Evolutionary conservation across 192 early-diverging fungal genomes (phyloP).

Genomic region (Coemansia reversa): DNA sequence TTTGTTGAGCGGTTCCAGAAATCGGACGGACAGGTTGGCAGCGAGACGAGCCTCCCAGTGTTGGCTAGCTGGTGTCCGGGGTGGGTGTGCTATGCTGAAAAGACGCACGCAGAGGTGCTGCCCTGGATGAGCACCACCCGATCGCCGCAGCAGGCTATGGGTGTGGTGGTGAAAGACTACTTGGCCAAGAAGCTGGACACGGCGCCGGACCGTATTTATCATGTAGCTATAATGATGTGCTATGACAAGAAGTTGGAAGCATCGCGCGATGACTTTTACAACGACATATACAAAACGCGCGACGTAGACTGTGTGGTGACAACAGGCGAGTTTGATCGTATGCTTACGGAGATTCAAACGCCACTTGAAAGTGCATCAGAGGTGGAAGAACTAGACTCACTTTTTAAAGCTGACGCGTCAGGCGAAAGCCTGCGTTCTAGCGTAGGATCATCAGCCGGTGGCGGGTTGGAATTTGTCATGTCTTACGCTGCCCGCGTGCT

Average conservation of each 20-base stretch:
- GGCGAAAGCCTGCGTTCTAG: conserved; percentile 58
- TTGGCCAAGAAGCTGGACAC: conserved; percentile 64
- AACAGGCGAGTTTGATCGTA: conserved; percentile 86
- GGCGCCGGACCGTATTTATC: conserved; percentile 79
- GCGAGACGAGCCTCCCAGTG: conserved; percentile 55
- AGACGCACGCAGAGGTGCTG: conserved; percentile 88
- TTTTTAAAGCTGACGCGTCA: conserved; percentile 39
- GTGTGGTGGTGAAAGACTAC: conserved; percentile 85
- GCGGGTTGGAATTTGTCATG: conserved; percentile 86
- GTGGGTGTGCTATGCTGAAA: conserved; percentile 99
- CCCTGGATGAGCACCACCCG: conserved; percentile 86
- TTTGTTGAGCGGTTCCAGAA: conserved; percentile 76
- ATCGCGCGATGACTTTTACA: conserved; percentile 87
- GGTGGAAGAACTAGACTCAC: conserved; percentile 56
- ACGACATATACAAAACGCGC: conserved; percentile 73
- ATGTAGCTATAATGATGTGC: conserved; percentile 96
- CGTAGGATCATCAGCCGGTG: conserved; percentile 85
- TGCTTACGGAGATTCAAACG: conserved; percentile 70
- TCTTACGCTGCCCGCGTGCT: conserved; percentile 75
- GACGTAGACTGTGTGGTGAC: conserved; percentile 98
- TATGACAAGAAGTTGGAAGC: conserved; percentile 99
- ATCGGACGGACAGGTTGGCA: conserved; percentile 33
- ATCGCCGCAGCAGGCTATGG: conserved; percentile 99
- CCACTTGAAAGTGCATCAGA: conserved; percentile 56
- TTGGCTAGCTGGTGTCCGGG: conserved; percentile 71